Base-by-base conservation (phyloP, 1,284 basidiomycete genomes). In the Erythrobasidium hasegawianum region DNA sequence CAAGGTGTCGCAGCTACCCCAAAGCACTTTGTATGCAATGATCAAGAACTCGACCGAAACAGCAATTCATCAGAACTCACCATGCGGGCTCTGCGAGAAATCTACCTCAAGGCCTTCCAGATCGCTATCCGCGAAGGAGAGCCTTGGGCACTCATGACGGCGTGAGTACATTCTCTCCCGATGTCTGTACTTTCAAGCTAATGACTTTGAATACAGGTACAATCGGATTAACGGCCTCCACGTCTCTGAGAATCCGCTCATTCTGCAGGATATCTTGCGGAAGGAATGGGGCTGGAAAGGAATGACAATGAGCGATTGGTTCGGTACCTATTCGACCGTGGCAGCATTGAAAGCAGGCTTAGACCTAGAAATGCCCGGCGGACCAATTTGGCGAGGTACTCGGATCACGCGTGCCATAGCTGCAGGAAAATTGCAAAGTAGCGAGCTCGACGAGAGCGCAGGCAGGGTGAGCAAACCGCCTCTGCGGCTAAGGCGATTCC, bases 91-190 rank as follows among this genome's bases (percentile, higher is more conserved):
- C 80, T 92, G 50, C 82, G 88, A 26, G 89, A 92, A 76, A 83
- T 92, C 55, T 91, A 91, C 77, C 80, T 90, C 45, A 83, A 86
- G 80, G 86, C 87, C 0, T 91, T 91, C 79, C 87, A 90, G 85
- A 81, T 92, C 47, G 86, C 88, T 0, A 33, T 33, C 33, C 83
- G 88, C 73, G 80, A 85, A 59, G 70, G 79, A 5, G 73, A 80
- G 24, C 83, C 83, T 8, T 80, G 80, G 77, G 56, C 68, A 64
- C 72, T 76, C 61, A 76, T 79, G 77, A 58, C 76, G 2, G 76
- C 77, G 33, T 33, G 33, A 33, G 33, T n/a, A 11, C 11, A 4
- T 5, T 33, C 33, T 33, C 4, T 5, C 11, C 4, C 33, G 4
- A 33, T 33, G 11, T n/a, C n/a, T n/a, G n/a, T n/a, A n/a, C n/a